Evolutionary conservation across 148 eudicot species (phyloP), one percentile per base, ranked within the genome.

Genomic region (Fallopia convolvulus): DNA sequence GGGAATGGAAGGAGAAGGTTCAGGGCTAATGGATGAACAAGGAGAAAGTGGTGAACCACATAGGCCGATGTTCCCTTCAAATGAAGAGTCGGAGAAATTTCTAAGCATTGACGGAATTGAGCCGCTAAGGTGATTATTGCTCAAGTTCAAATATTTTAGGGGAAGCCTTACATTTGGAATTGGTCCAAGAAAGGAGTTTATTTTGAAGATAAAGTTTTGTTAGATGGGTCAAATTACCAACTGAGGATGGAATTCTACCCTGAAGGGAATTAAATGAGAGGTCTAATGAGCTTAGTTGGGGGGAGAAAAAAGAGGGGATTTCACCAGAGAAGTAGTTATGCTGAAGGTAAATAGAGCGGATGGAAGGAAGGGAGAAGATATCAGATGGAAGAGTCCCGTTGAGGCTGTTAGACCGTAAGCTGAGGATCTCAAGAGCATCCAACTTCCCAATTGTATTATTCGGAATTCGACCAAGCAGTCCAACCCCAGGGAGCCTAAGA

Each of bases 61-160:
- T 68, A 93, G 84, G 56, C 83, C 71, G 12, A 72, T 72, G 84
- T 93, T 93, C 26, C 98, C 98, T 44, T 68, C 4, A 77, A 91
- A 93, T 18, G 96, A 85, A 8, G 96, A 88, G 79, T 81, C 76
- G 32, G 96, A 88, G 77, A 91, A 93, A 53, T 74, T 75, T 75
- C 77, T 80, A 72, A 93, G 89, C 23, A 79, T 81, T 15, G 81
- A 79, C 39, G 98, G 98, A 50, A 93, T 84, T 13, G 93, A 86
- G 23, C 96, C 98, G 76, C 88, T 91, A 14, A 93, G 82, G 52
- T 85, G 80, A 79, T 93, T 93, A 78, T 87, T 76, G 83, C 96
- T 91, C 23, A 93, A 39, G 63, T 89, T 89, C 70, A 93, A 80
- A 39, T 84, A 70, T 73, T 76, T 79, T 50, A 92, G 90, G 21